Conservation (phyloP, 441 rosid species). For the Bruguiera hainesii region DNA sequence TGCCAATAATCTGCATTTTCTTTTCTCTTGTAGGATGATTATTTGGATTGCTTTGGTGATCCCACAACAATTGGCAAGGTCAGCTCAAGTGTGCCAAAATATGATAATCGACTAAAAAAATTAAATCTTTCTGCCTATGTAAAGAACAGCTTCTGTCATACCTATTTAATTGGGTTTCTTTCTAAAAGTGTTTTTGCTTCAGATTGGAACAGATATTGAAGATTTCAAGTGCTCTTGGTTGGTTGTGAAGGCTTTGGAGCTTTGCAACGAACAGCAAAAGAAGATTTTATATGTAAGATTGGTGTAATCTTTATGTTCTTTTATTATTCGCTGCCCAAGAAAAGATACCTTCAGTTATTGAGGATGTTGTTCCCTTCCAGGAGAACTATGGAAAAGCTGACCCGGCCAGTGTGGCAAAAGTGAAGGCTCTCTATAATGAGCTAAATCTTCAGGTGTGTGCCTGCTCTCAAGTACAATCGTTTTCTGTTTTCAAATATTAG, state of each 20-base stretch:
- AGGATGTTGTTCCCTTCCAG: slow-evolving; percentile 30
- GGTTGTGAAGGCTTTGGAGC: slow-evolving; percentile 77
- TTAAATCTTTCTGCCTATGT: background rate
- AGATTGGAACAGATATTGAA: slow-evolving; percentile 93
- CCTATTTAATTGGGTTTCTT: background rate
- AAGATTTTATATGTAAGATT: slow-evolving; percentile 56
- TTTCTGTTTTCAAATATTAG: too few relatives aligned
- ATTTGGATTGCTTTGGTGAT: slow-evolving; percentile 82
- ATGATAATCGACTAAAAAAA: background rate
- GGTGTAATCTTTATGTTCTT: background rate
- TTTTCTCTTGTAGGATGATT: slow-evolving; percentile 63
- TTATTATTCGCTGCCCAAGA: background rate
- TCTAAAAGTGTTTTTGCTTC: slow-evolving; percentile 18
- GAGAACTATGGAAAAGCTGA: slow-evolving; percentile 80
- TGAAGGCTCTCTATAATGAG: background rate
- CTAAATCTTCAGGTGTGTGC: slow-evolving; percentile 51
- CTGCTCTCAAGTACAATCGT: background rate
- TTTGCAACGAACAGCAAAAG: slow-evolving; percentile 68
- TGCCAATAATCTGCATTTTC: background rate
- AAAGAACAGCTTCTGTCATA: background rate
- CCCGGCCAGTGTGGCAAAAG: slow-evolving; percentile 38
- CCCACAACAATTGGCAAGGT: slow-evolving; percentile 84
- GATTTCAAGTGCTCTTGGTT: slow-evolving; percentile 96
- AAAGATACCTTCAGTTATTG: slow-evolving; percentile 14
- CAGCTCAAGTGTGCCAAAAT: slow-evolving; percentile 15